Conservation (phyloP, 805 yeast species). For the Maudiozyma bulderi region DNA sequence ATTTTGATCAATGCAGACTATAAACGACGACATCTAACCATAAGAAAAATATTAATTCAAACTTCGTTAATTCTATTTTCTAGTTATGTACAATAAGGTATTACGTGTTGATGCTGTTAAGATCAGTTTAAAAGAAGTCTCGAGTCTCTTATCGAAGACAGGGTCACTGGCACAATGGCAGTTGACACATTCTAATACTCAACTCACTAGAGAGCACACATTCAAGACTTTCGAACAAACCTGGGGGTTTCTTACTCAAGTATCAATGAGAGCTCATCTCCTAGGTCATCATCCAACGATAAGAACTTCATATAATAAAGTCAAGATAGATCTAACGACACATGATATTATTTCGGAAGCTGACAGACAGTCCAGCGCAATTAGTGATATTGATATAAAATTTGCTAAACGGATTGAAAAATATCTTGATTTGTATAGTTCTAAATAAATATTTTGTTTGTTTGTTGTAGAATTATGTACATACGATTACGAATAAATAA, state of each 20-base stretch:
- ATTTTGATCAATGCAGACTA: no score
- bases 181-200: not conserved
- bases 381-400: slow-evolving; percentile 48
- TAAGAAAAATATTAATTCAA: no score
- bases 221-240: slow-evolving; percentile 50
- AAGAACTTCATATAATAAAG: slow-evolving; percentile 51
- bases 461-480: slow-evolving; percentile 4
- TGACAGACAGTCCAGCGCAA: slow-evolving; percentile 21
- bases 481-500: not conserved
- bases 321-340: slow-evolving; percentile 46
- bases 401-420: slow-evolving; percentile 42
- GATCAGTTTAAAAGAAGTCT: slow-evolving; percentile 19
- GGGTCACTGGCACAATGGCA: slow-evolving; percentile 1
- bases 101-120: slow-evolving; percentile 24
- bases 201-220: slow-evolving; percentile 9
- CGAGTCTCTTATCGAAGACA: slow-evolving; percentile 6
- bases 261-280: slow-evolving; percentile 48
- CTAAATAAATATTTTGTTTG: not conserved
- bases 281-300: slow-evolving; percentile 67
- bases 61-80: not conserved
- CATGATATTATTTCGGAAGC: slow-evolving; percentile 39
- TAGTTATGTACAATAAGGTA: slow-evolving; percentile 33
- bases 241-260: slow-evolving; percentile 54
- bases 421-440: slow-evolving; percentile 17
- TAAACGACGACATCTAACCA: no score